A percentile compares a stretch with the other conserved stretches of the same genome.
phyloP scores from a whole-genome alignment of 148 eudicot genomes.

The Oxyria digyna region DNA sequence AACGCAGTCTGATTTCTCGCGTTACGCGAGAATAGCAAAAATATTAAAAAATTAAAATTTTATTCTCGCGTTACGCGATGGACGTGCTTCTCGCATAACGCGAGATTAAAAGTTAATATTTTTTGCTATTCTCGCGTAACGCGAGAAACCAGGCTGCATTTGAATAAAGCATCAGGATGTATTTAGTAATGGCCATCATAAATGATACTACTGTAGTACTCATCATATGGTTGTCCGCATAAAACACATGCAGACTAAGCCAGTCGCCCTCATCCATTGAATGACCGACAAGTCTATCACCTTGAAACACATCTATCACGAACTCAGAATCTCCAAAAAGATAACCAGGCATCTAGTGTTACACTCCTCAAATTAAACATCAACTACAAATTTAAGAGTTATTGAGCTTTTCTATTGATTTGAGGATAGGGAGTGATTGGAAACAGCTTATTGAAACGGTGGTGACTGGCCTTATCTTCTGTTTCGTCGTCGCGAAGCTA shows the following conservation, averaged over 20 bases:
- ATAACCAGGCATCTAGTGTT: background rate
- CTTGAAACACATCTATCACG: background rate
- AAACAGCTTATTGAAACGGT: slow-evolving; percentile 46
- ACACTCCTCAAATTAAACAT: background rate
- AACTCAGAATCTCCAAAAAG: background rate
- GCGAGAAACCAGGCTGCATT: no score
- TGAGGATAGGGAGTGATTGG: slow-evolving; percentile 46
- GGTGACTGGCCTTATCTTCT: slow-evolving; percentile 59
- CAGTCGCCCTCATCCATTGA: background rate
- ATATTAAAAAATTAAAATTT: no score
- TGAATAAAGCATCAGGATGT: no score
- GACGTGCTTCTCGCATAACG: no score
- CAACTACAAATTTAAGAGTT: background rate
- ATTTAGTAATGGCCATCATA: no score
- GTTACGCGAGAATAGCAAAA: no score
- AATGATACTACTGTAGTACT: no score
- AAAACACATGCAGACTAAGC: background rate
- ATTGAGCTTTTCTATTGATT: background rate
- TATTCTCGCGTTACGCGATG: no score
- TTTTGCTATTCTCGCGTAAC: no score
- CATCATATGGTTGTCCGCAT: no score
- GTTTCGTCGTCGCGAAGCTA: slow-evolving; percentile 67
- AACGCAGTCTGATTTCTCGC: no score
- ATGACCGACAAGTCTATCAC: background rate
- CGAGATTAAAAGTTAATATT: no score